phyloP scores from a whole-genome alignment of 176 grass and related monocot species.

The Aegilops tauschii region DNA sequence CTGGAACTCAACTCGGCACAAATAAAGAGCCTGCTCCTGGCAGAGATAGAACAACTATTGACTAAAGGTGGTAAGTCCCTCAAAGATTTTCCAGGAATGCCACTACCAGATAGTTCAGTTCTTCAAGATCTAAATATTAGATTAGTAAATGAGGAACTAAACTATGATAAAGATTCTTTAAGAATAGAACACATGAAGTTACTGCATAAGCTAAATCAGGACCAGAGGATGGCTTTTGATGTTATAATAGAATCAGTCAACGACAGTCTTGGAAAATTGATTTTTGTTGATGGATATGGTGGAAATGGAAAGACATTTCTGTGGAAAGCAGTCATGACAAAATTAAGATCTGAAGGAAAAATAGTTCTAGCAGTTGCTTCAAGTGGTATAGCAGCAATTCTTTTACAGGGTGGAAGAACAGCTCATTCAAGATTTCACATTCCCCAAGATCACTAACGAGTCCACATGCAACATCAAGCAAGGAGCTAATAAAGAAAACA shows the following conservation, averaged over 20 bases:
- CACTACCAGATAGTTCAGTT: neutral
- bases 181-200: neutral
- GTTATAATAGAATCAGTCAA: neutral
- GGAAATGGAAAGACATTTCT: neutral
- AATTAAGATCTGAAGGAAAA: neutral
- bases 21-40: neutral
- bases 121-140: neutral
- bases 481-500: no score
- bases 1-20: neutral
- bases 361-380: neutral
- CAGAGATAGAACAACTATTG: no score
- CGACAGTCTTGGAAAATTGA: neutral
- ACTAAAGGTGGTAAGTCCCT: neutral
- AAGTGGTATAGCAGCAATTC: neutral
- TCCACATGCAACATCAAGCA: neutral
- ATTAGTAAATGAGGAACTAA: conserved; percentile 14
- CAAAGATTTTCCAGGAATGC: neutral
- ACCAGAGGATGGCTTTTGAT: neutral
- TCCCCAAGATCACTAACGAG: neutral
- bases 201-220: neutral
- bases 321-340: conserved; percentile 12
- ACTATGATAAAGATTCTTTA: neutral
- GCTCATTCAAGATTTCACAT: neutral
- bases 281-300: conserved; percentile 5
- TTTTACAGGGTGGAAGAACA: neutral